Evolutionary conservation across 257 asterid species (phyloP).

Genomic region (Prunella vulgaris): DNA sequence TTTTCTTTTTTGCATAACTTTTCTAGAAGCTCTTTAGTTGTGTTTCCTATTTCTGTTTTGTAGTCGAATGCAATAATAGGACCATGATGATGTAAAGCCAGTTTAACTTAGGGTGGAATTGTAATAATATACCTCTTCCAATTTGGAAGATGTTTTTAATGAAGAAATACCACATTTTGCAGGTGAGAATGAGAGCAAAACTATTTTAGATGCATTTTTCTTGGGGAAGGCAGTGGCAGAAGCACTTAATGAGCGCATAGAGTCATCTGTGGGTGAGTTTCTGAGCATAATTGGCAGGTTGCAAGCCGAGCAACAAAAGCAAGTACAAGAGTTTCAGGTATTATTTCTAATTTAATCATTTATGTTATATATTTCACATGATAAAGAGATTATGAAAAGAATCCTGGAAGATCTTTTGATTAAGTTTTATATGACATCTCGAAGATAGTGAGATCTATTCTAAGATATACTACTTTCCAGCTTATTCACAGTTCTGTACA

Average conservation of each 20-base stretch:
- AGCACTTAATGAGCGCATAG: slow-evolving; percentile 68
- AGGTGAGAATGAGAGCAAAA: slow-evolving; percentile 75
- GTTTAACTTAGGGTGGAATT: background rate
- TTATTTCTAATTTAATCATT: background rate
- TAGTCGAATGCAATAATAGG: background rate
- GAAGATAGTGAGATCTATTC: background rate
- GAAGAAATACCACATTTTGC: slow-evolving; percentile 14
- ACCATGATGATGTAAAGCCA: background rate
- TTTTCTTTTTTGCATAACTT: background rate
- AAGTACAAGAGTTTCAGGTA: slow-evolving; percentile 40
- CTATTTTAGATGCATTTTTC: slow-evolving; percentile 79
- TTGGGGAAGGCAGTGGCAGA: slow-evolving; percentile 90
- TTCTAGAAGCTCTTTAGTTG: background rate
- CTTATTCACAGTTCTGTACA: background rate
- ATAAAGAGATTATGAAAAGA: background rate
- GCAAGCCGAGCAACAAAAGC: slow-evolving; percentile 94
- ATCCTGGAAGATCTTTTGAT: background rate
- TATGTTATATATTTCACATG: background rate
- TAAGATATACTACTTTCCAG: background rate
- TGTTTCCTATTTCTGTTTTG: background rate
- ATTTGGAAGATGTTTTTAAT: background rate
- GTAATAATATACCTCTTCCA: background rate
- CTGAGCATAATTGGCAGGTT: slow-evolving; percentile 61
- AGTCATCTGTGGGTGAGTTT: slow-evolving; percentile 78
- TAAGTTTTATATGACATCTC: background rate